Conservation (phyloP, 2,329 filamentous ascomycete species). For the Clonostachys chloroleuca region DNA sequence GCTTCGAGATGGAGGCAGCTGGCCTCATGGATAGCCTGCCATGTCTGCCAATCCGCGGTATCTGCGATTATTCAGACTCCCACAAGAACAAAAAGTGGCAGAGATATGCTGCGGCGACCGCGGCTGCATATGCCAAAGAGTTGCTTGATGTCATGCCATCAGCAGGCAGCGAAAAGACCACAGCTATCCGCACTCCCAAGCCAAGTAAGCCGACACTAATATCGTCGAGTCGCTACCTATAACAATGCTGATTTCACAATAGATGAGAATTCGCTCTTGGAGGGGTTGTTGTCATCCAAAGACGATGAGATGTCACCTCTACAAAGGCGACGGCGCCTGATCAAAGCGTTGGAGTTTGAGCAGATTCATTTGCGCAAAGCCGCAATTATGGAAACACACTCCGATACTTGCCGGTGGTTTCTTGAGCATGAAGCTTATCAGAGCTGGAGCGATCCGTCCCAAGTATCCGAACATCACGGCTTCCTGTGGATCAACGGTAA, state of each 20-base stretch:
- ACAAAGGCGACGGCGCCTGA: neutral
- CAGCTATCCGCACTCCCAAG: neutral
- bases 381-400: constrained; percentile 5
- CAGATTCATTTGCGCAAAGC: neutral
- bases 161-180: neutral
- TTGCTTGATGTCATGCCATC: neutral
- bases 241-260: too few species aligned
- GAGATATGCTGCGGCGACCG: constrained; percentile 22
- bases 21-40: constrained; percentile 14
- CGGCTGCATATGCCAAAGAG: constrained; percentile 14
- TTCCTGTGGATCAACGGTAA: constrained; percentile 34
- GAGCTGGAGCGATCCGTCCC: constrained; percentile 1
- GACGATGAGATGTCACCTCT: neutral
- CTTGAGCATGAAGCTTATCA: neutral
- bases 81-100: constrained; percentile 31
- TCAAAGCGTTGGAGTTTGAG: constrained; percentile 1
- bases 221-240: too few species aligned
- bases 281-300: neutral
- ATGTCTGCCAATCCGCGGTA: constrained; percentile 25
- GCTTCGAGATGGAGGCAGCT: constrained; percentile 21
- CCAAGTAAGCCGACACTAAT: neutral
- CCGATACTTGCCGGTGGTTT: constrained; percentile 12
- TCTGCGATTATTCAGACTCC: constrained; percentile 30
- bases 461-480: constrained; percentile 1
- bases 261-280: too few species aligned